These are phyloP conservation scores for Lophiotrema nucula DNA, from an alignment of 495 filamentous ascomycete genomes.

Conservation along the genomic window DNA sequence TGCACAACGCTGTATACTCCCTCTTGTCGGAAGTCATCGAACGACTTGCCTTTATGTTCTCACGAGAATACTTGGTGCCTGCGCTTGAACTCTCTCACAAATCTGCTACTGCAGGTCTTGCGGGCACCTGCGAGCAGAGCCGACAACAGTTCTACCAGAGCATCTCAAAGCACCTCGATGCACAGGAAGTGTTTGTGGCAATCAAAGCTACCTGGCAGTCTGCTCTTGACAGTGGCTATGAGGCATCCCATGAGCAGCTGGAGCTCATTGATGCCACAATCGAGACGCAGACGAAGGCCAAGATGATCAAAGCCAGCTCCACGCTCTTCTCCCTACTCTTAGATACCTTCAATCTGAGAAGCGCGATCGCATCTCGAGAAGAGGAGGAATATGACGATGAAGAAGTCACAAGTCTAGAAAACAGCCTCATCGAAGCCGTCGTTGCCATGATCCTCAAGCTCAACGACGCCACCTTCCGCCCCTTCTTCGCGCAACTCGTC, in stretches of 20 bases:
- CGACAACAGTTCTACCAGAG: constrained; percentile 67
- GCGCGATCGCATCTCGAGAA: constrained; percentile 29
- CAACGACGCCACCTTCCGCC: constrained; percentile 94
- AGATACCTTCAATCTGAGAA: constrained; percentile 47
- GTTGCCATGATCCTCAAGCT: constrained; percentile 94
- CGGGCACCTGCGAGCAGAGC: constrained; percentile 58
- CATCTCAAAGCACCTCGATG: constrained; percentile 68
- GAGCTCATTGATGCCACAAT: constrained; percentile 64
- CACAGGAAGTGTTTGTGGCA: constrained; percentile 65
- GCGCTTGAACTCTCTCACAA: constrained; percentile 66
- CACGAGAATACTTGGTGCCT: constrained; percentile 65
- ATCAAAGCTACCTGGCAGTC: constrained; percentile 66
- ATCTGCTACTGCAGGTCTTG: constrained; percentile 59
- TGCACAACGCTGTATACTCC: constrained; percentile 79
- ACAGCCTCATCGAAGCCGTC: constrained; percentile 59
- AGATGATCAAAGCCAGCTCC: constrained; percentile 65
- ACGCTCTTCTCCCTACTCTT: constrained; percentile 69
- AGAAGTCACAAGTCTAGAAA: constrained; percentile 65
- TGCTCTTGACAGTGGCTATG: constrained; percentile 58
- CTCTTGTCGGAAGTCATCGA: constrained; percentile 76
- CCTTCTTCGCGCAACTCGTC: constrained; percentile 76
- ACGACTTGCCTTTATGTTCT: constrained; percentile 82
- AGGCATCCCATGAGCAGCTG: constrained; percentile 66
- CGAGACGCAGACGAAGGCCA: constrained; percentile 71
- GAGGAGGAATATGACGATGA: constrained; percentile 47